Base-by-base conservation (phyloP, 2,329 filamentous ascomycete species). In the Fonsecaea pugnacius region DNA sequence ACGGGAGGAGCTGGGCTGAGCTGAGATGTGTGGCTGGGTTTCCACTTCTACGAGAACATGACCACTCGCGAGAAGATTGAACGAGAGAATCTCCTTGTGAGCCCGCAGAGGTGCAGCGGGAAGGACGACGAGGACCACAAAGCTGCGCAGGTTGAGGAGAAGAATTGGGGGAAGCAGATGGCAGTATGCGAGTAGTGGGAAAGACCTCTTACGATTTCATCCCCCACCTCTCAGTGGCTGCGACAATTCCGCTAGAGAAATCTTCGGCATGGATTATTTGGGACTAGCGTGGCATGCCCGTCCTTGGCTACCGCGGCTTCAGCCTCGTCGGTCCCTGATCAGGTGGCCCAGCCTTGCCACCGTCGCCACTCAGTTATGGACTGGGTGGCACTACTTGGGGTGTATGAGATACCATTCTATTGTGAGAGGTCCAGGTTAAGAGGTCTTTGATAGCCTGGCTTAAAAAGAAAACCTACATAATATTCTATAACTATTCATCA, bases 31-130 rank as follows among this genome's bases (percentile, higher is more conserved):
- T 18, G 21, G 40, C 43, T 58, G 56, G 27, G 16, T 14, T 52
- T 51, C 24, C 40, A 32, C 33, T n/a, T 46, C 21, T 48, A 52
- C 43, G 30, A 6, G 10, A 18, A 52, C 57, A 59, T 52, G 43
- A 12, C 48, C 32, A 21, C n/a, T 18, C 27, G 27, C 7, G 35
- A 14, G 46, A 35, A 16, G 51, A 32, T 56, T 16, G 33, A 56
- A n/a, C 32, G 38, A 27, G 6, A 36, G 55, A 48, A 30, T 14
- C 27, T 53, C 51, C 24, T 53, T 35, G 12, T 16, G 24, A 4
- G 50, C 24, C 21, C 21, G 32, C 12, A 33, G 30, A 53, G 51
- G 9, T 21, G 30, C 27, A 12, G 50, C 16, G 18, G 14, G 21
- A 27, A 33, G 50, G 14, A 21, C 21, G 14, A 10, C 5, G 18